phyloP scores from a whole-genome alignment of 176 grass and related monocot genomes.

The Metroxylon sagu region DNA sequence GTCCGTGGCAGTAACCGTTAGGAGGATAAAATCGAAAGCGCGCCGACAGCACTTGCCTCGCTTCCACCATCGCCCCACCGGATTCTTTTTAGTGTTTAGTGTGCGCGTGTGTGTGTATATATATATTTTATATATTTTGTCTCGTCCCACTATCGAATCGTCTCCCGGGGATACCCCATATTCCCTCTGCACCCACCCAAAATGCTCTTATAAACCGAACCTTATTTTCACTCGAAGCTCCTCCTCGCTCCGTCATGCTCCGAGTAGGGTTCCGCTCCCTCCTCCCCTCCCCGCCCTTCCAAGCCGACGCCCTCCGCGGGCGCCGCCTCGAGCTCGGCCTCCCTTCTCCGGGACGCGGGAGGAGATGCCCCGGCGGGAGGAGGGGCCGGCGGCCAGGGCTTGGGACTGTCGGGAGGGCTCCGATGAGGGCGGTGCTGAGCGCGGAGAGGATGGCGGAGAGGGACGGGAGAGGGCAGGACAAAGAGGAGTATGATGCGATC shows the following conservation, averaged over 20 bases:
- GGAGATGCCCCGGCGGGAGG: neutral
- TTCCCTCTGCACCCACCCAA: too few species aligned
- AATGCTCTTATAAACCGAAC: too few species aligned
- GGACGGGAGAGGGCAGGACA: neutral
- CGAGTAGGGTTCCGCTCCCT: neutral
- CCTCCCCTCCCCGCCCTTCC: neutral
- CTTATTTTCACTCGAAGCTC: too few species aligned
- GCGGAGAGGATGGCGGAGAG: constrained; percentile 2
- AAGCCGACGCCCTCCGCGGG: neutral
- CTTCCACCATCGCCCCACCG: too few species aligned
- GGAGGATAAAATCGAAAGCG: too few species aligned
- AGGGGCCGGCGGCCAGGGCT: neutral
- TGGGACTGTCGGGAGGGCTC: neutral
- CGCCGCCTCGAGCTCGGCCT: neutral
- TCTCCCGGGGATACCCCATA: too few species aligned
- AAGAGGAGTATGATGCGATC: constrained; percentile 50
- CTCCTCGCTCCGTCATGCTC: constrained; percentile 2
- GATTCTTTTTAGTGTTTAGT: too few species aligned
- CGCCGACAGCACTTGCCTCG: too few species aligned
- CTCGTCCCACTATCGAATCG: too few species aligned
- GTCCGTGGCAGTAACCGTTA: too few species aligned
- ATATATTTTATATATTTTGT: too few species aligned
- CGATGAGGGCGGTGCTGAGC: constrained; percentile 20
- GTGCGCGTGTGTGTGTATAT: too few species aligned
- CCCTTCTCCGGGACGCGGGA: neutral